A percentile compares a stretch with the other conserved stretches of the same genome.
Conservation (phyloP, 1,139 yeast genomes). For the Taphrina betulina region DNA sequence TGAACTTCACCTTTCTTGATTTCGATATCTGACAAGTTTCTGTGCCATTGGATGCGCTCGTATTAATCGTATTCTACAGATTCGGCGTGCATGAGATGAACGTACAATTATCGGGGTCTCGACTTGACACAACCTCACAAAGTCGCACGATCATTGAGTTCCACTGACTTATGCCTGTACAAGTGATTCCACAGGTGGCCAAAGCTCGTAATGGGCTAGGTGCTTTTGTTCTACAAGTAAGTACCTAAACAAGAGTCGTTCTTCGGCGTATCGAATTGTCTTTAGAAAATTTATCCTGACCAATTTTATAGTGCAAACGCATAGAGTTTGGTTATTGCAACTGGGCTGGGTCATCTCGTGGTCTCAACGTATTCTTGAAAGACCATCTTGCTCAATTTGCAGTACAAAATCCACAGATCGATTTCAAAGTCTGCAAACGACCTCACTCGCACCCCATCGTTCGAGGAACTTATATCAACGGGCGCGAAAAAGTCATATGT, state of each 20-base stretch:
- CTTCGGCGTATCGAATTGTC: not conserved
- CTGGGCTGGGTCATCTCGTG: constrained; percentile 93
- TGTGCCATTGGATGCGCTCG: too few relatives aligned
- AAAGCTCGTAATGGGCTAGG: constrained; percentile 78
- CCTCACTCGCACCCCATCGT: constrained; percentile 76
- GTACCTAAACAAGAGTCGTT: constrained; percentile 15
- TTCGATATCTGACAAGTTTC: too few relatives aligned
- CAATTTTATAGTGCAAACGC: constrained; percentile 54
- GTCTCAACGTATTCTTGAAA: constrained; percentile 62
- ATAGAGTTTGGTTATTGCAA: constrained; percentile 78
- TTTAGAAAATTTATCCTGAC: not conserved
- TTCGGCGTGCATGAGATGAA: too few relatives aligned
- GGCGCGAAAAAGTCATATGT: constrained; percentile 56
- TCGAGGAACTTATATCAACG: constrained; percentile 61
- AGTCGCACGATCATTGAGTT: too few relatives aligned
- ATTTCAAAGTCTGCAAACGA: constrained; percentile 66
- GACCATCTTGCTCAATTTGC: constrained; percentile 62
- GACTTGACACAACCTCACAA: too few relatives aligned
- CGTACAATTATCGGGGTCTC: too few relatives aligned
- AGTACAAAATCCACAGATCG: constrained; percentile 58
- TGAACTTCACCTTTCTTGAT: too few relatives aligned
- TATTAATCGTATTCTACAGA: too few relatives aligned
- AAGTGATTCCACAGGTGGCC: constrained; percentile 54
- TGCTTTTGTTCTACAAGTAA: constrained; percentile 61
- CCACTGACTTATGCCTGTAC: constrained; percentile 49